phyloP scores from a whole-genome alignment of 2,329 filamentous ascomycete genomes.

The Furcasterigmium sp. region DNA sequence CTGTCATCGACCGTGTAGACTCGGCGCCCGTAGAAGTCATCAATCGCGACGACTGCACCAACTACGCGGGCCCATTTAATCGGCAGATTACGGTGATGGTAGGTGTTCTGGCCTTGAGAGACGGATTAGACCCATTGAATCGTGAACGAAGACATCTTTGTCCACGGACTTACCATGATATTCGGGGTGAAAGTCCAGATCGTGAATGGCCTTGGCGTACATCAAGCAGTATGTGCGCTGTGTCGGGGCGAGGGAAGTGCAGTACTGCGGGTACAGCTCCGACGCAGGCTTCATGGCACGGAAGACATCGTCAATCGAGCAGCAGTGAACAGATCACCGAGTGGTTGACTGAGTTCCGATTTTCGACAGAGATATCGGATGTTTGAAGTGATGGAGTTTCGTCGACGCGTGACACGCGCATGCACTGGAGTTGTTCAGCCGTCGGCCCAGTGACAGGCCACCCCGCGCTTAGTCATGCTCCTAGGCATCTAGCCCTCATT shows the following conservation, averaged over 20 bases:
- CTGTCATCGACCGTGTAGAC: conserved; percentile 61
- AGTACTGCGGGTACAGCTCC: conserved; percentile 55
- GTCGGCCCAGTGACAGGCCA: neutral
- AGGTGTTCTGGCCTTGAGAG: conserved; percentile 47
- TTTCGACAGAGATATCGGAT: too few relatives aligned
- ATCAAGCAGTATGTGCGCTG: conserved; percentile 56
- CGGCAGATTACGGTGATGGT: conserved; percentile 68
- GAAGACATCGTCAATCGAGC: conserved; percentile 9
- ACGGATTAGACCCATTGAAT: too few relatives aligned
- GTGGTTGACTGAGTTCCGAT: neutral
- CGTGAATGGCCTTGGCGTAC: conserved; percentile 42
- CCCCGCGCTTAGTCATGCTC: too few relatives aligned
- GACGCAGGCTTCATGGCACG: conserved; percentile 46
- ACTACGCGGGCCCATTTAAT: conserved; percentile 70
- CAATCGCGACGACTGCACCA: conserved; percentile 62
- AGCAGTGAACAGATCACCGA: neutral
- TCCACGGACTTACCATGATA: conserved; percentile 42
- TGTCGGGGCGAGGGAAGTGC: conserved; percentile 58
- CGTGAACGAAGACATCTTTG: too few relatives aligned
- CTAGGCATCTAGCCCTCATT: too few relatives aligned
- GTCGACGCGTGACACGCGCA: neutral
- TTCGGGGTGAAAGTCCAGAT: conserved; percentile 39
- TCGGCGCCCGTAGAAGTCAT: conserved; percentile 40
- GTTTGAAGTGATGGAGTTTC: neutral
- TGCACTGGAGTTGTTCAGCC: neutral